These are phyloP conservation scores for Neckera pumila DNA, from an alignment of 225 moss, liverwort and hornwort genomes.

Conservation along the genomic window DNA sequence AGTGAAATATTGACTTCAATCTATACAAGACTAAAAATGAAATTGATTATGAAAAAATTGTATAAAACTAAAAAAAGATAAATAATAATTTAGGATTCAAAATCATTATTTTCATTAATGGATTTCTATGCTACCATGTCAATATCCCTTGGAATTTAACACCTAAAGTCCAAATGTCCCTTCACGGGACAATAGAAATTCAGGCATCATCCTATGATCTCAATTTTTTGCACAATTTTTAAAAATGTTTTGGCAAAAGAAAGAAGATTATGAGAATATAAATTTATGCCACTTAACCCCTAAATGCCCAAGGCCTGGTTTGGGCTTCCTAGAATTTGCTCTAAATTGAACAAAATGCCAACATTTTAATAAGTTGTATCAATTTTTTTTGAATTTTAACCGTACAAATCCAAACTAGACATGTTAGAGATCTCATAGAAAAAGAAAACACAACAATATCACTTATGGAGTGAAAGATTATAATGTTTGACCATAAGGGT, in stretches of 20 bases:
- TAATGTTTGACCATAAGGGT: too few species aligned
- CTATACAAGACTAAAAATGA: not conserved
- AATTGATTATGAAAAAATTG: not conserved
- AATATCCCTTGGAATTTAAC: not conserved
- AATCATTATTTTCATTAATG: not conserved
- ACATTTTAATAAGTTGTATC: too few species aligned
- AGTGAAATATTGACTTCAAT: not conserved
- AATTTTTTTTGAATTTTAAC: too few species aligned
- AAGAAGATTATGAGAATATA: not conserved
- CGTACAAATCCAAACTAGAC: too few species aligned
- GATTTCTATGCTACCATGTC: not conserved
- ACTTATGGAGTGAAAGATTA: too few species aligned
- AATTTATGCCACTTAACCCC: not conserved
- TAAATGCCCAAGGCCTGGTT: too few species aligned
- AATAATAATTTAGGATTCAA: fast-evolving
- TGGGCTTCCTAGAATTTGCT: too few species aligned
- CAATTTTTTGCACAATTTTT: not conserved
- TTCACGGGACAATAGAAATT: not conserved
- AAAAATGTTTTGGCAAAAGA: not conserved
- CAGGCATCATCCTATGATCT: fast-evolving
- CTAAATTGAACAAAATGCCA: too few species aligned
- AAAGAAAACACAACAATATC: too few species aligned
- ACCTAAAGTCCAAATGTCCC: not conserved
- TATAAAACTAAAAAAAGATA: not conserved
- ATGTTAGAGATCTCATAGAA: too few species aligned